Conservation (phyloP, 1,284 basidiomycete genomes). For the Coriolopsis trogii region DNA sequence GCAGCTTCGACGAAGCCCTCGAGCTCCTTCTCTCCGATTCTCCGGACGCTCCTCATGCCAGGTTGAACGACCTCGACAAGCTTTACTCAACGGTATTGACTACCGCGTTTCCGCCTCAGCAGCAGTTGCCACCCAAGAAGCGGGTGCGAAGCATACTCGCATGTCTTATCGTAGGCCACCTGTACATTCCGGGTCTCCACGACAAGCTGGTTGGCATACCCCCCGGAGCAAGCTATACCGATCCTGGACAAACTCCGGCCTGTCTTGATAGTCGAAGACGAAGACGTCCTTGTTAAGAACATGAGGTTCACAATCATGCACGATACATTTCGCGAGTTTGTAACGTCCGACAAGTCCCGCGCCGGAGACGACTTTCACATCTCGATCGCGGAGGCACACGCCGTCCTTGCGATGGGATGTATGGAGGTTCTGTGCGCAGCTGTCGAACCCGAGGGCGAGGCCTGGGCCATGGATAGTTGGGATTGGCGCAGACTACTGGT, state of each 20-base stretch:
- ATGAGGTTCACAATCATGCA: not conserved
- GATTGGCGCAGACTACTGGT: no score
- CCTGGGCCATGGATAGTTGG: no score
- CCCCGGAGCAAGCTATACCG: not conserved
- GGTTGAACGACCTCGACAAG: conserved; percentile 4
- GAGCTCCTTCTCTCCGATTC: not conserved
- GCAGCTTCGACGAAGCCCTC: not conserved
- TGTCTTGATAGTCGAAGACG: not conserved
- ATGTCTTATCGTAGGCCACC: not conserved
- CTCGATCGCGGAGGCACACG: no score
- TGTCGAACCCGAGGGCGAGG: no score
- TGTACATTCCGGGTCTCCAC: not conserved
- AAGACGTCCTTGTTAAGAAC: not conserved
- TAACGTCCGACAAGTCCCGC: no score
- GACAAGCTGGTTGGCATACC: not conserved
- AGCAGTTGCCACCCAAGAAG: not conserved
- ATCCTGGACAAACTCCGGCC: not conserved
- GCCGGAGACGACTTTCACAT: no score
- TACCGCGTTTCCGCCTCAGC: conserved; percentile 4
- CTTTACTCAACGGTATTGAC: conserved; percentile 12
- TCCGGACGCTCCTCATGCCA: not conserved
- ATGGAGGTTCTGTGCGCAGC: no score
- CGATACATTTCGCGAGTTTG: conserved; percentile 1
- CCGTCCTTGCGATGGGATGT: no score
- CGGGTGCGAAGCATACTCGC: not conserved